These are phyloP conservation scores for Citrus glauca DNA, from an alignment of 345 rosid genomes.

Conservation along the genomic window DNA sequence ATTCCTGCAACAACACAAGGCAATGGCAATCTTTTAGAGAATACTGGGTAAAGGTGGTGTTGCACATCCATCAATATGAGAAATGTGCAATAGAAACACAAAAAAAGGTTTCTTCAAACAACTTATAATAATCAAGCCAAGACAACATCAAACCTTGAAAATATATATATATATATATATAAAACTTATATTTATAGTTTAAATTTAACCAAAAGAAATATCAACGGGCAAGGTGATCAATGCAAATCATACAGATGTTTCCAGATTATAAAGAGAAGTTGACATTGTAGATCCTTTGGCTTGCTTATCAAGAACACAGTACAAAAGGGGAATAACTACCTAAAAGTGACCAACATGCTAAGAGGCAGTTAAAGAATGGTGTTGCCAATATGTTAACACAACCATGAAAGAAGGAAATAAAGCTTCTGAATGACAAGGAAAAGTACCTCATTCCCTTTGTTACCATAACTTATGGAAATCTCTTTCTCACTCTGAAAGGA, in stretches of 20 bases:
- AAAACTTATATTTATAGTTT: background rate
- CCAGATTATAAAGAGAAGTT: background rate
- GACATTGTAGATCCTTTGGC: background rate
- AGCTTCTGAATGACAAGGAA: background rate
- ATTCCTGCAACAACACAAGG: conserved; percentile 52
- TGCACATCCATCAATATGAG: background rate
- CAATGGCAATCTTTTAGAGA: background rate
- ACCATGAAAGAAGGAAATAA: background rate
- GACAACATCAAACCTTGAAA: background rate
- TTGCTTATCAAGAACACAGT: background rate
- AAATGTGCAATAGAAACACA: background rate
- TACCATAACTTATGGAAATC: conserved; percentile 85
- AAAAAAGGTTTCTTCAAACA: background rate
- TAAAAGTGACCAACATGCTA: background rate
- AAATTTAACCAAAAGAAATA: background rate
- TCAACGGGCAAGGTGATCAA: background rate
- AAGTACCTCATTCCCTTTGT: conserved; percentile 94
- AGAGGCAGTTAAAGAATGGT: background rate
- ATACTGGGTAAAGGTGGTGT: background rate
- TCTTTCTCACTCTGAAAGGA: conserved; percentile 47
- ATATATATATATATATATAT: background rate
- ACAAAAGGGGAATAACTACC: background rate
- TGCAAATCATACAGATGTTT: background rate
- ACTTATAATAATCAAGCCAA: background rate
- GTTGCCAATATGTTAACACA: background rate